phyloP scores from a whole-genome alignment of 495 filamentous ascomycete species.

The Aspergillus nidulans region DNA sequence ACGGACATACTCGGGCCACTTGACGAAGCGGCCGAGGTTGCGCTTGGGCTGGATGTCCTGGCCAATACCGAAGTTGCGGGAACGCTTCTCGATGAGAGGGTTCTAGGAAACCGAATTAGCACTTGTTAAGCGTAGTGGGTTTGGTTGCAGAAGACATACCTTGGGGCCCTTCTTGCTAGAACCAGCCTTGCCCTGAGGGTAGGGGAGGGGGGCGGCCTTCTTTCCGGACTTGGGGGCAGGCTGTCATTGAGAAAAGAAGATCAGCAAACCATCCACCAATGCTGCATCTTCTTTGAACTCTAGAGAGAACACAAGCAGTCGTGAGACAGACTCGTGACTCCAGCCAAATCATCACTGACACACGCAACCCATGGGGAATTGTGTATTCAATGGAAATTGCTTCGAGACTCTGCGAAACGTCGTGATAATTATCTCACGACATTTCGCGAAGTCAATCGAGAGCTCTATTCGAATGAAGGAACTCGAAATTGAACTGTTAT shows the following conservation, averaged over 20 bases:
- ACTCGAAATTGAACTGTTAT: slow-evolving; percentile 24
- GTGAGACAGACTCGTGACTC: slow-evolving; percentile 58
- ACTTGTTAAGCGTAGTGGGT: slow-evolving; percentile 28
- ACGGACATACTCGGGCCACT: slow-evolving; percentile 98
- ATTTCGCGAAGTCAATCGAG: slow-evolving; percentile 37
- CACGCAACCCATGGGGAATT: slow-evolving; percentile 34
- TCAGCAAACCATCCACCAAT: slow-evolving; percentile 83
- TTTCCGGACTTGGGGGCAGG: slow-evolving; percentile 87
- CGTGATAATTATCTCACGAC: slow-evolving; percentile 30
- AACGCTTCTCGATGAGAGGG: slow-evolving; percentile 96
- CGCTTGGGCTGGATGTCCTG: slow-evolving; percentile 97
- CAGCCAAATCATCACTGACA: slow-evolving; percentile 77
- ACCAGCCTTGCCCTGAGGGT: slow-evolving; percentile 89
- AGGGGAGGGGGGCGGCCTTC: slow-evolving; percentile 93
- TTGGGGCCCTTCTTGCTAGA: slow-evolving; percentile 87
- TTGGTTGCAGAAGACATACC: slow-evolving; percentile 54
- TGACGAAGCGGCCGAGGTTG: slow-evolving; percentile 98
- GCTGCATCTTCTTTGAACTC: slow-evolving; percentile 82
- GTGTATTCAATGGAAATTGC: slow-evolving; percentile 37
- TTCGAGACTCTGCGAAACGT: slow-evolving; percentile 36
- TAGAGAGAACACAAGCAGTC: slow-evolving; percentile 67
- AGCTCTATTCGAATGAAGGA: slow-evolving; percentile 17
- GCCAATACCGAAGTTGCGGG: slow-evolving; percentile 98
- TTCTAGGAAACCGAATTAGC: slow-evolving; percentile 57
- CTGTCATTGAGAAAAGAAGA: slow-evolving; percentile 99